Evolutionary conservation across 1,284 basidiomycete species (phyloP), one percentile per base, ranked within the genome.

Genomic region (Malassezia pachydermatis): DNA sequence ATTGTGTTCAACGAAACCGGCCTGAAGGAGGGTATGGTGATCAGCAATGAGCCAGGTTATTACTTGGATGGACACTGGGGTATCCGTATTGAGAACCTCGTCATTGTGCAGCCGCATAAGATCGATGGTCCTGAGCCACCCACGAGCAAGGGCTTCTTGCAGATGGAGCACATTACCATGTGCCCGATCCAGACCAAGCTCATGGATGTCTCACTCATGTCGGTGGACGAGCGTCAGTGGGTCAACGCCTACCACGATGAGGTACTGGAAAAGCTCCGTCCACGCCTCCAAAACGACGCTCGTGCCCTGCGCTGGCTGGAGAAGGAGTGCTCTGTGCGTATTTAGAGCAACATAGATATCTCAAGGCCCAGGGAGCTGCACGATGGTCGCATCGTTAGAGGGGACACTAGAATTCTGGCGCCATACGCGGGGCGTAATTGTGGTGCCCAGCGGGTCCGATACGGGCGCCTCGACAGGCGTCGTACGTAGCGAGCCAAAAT

Each of bases 41-140:
- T 71, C 19, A 63, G 60, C 40, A 71, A 68, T 46, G 68, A 98
- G 65, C 92, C 92, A 0, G 92, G 88, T 2, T 96, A 86, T 73
- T 98, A 87, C 73, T 81, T 81, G 14, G 89, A 95, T 62, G 92
- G 89, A 5, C 76, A 79, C 51, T 98, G 84, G 68, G 92, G 92
- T 3, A 88, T 96, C 59, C 82, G 92, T 2, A 89, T 94, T 62
- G 92, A 98, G 75, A 88, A 81, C 69, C 49, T 71, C 7, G 58
- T 67, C 38, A 59, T 63, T 29, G 48, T 43, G 13, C 41, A 29
- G 27, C 42, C 52, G n/a, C 48, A 50, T 33, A 19, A 16, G 33
- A 40, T 49, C 2, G n/a, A 30, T 6, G 51, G 51, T 11, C 22
- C 10, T 6, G 57, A 59, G 50, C 39, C 63, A 62, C 11, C 46